A percentile compares a stretch with the other conserved stretches of the same genome.
Conservation (phyloP, 495 filamentous ascomycete genomes). For the Xylaria grammica region DNA sequence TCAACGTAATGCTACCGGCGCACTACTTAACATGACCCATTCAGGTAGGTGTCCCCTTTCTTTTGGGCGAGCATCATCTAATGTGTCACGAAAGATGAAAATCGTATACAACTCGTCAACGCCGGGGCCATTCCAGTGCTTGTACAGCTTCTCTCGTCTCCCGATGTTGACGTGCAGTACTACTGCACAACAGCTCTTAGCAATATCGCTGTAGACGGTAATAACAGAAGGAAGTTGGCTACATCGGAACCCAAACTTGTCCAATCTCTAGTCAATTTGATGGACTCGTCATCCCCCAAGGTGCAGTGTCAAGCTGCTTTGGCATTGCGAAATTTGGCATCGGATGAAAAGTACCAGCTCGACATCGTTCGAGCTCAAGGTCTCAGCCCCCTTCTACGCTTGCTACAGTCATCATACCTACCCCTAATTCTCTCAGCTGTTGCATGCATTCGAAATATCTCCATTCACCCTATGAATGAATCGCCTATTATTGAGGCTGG, state of each 20-base stretch:
- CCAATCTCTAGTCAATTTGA: constrained; percentile 90
- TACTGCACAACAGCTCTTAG: constrained; percentile 98
- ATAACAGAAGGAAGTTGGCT: constrained; percentile 87
- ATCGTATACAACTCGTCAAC: constrained; percentile 94
- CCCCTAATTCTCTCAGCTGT: constrained; percentile 96
- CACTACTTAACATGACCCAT: constrained; percentile 98
- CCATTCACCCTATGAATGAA: constrained; percentile 97
- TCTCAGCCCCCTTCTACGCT: constrained; percentile 79
- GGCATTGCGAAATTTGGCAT: constrained; percentile 92
- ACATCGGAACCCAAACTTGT: constrained; percentile 88
- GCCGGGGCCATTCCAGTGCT: constrained; percentile 96
- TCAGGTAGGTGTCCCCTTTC: constrained; percentile 67
- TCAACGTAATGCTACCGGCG: constrained; percentile 95
- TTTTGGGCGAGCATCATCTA: constrained; percentile 28
- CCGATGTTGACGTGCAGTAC: constrained; percentile 97
- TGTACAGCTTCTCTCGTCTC: constrained; percentile 87
- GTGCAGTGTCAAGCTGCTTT: constrained; percentile 97
- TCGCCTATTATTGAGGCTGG: constrained; percentile 99
- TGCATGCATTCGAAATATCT: constrained; percentile 98
- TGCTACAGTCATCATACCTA: constrained; percentile 92
- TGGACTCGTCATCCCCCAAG: constrained; percentile 96
- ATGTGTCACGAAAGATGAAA: constrained; percentile 72
- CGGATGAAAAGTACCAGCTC: constrained; percentile 97
- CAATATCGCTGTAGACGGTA: constrained; percentile 95
- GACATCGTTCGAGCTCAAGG: constrained; percentile 93